A percentile compares a stretch with the other conserved stretches of the same genome.
Evolutionary conservation across 78 protist genomes (phyloP).

Genomic region (Dictyostelium firmibasis): DNA sequence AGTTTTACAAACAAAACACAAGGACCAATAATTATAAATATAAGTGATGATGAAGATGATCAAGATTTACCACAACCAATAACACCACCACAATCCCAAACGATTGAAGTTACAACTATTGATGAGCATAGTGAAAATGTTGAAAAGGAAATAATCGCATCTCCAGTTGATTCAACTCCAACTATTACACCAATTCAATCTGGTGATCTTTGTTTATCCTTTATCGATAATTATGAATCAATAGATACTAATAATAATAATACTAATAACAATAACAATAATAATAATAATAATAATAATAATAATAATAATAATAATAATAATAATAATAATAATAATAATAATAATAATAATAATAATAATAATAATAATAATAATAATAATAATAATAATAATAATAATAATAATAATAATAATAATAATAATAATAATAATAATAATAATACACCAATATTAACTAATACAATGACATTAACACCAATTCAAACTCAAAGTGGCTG

Average conservation of each 20-base stretch:
- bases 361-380: not conserved
- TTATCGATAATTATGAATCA: conserved; percentile 49
- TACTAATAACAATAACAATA: no score
- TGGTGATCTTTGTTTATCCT: not conserved
- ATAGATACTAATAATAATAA: not conserved
- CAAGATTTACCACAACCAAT: not conserved
- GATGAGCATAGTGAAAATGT: not conserved
- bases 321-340: not conserved
- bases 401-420: not conserved
- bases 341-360: not conserved
- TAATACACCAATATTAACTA: not conserved
- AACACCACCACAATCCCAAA: not conserved
- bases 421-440: not conserved
- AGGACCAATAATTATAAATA: not conserved
- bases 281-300: no score
- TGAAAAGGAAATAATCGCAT: not conserved
- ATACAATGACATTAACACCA: not conserved
- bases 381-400: not conserved
- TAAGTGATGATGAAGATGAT: not conserved
- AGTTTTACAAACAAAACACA: not conserved
- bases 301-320: no score
- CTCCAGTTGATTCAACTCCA: not conserved
- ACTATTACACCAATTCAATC: not conserved
- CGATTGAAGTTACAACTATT: not conserved
- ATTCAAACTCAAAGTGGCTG: not conserved